Conservation (phyloP, 1,284 basidiomycete species). For the Takashimella tepidaria region DNA sequence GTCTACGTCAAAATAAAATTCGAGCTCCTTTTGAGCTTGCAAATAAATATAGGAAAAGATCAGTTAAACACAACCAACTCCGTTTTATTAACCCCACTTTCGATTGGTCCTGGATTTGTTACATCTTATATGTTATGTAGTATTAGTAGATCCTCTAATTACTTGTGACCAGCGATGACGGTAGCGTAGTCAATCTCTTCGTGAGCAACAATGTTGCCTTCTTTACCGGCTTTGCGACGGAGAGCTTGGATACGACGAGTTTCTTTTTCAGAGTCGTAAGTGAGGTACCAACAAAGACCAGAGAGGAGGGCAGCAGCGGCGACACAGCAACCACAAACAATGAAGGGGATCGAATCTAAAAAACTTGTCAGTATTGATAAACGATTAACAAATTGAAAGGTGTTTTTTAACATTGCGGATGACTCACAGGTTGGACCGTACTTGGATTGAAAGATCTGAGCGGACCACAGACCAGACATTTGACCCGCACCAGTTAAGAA, state of each 20-base stretch:
- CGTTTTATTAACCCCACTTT: too few species aligned
- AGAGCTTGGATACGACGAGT: neutral
- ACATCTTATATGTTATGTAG: too few species aligned
- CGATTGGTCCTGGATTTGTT: too few species aligned
- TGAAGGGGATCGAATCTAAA: neutral
- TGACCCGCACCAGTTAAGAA: conserved; percentile 14
- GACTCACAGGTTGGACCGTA: conserved; percentile 7
- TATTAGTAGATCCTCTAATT: too few species aligned
- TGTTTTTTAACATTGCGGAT: too few species aligned
- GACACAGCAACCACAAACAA: neutral
- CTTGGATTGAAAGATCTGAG: conserved; percentile 12
- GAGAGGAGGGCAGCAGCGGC: neutral
- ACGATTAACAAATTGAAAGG: neutral
- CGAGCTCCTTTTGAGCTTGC: too few species aligned
- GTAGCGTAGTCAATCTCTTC: neutral
- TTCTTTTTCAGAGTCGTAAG: neutral
- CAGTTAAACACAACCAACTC: too few species aligned
- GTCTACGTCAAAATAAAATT: too few species aligned
- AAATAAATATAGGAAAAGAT: too few species aligned
- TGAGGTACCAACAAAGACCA: neutral
- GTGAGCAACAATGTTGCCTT: neutral
- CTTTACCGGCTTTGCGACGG: neutral
- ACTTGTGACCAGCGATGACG: neutral
- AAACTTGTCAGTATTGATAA: neutral
- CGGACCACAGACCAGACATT: conserved; percentile 8